A percentile compares a stretch with the other conserved stretches of the same genome.
These are phyloP conservation scores for Metschnikowia dekortorum DNA, from an alignment of 805 yeast genomes.

Conservation along the genomic window DNA sequence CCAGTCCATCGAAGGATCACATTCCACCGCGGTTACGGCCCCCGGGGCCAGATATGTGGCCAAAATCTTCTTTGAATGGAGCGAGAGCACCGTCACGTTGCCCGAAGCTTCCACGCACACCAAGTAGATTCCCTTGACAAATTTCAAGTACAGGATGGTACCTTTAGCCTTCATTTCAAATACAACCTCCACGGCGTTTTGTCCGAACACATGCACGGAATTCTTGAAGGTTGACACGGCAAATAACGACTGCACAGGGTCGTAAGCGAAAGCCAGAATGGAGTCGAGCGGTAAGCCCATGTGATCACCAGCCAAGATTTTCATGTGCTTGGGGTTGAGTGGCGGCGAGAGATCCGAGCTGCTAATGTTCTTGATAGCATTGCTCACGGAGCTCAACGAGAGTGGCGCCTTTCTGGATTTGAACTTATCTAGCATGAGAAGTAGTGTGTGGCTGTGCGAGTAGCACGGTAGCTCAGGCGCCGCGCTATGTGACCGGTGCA, in stretches of 20 bases:
- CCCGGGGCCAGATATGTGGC: constrained; percentile 61
- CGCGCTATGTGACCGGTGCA: constrained; percentile 6
- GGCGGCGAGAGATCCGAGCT: constrained; percentile 30
- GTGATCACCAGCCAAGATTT: constrained; percentile 26
- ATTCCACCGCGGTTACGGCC: constrained; percentile 59
- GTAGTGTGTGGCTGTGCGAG: background rate
- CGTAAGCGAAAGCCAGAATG: constrained; percentile 67
- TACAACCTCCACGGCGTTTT: constrained; percentile 68
- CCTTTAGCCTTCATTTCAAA: constrained; percentile 49
- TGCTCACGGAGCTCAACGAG: constrained; percentile 38
- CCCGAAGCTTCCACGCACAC: constrained; percentile 64
- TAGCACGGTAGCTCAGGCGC: background rate
- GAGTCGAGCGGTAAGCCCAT: constrained; percentile 50
- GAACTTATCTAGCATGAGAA: constrained; percentile 32
- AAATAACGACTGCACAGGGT: constrained; percentile 81
- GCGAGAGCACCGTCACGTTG: constrained; percentile 63
- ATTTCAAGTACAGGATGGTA: constrained; percentile 52
- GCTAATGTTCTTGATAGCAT: constrained; percentile 35
- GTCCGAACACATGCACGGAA: constrained; percentile 77
- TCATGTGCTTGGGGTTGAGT: constrained; percentile 28
- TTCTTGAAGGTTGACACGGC: constrained; percentile 75
- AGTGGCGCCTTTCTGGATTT: constrained; percentile 40
- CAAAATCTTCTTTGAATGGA: constrained; percentile 58
- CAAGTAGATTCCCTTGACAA: constrained; percentile 78
- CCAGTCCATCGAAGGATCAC: constrained; percentile 91